Base-by-base conservation (phyloP, 352 stramenopile species). In the Phytophthora aleatoria region DNA sequence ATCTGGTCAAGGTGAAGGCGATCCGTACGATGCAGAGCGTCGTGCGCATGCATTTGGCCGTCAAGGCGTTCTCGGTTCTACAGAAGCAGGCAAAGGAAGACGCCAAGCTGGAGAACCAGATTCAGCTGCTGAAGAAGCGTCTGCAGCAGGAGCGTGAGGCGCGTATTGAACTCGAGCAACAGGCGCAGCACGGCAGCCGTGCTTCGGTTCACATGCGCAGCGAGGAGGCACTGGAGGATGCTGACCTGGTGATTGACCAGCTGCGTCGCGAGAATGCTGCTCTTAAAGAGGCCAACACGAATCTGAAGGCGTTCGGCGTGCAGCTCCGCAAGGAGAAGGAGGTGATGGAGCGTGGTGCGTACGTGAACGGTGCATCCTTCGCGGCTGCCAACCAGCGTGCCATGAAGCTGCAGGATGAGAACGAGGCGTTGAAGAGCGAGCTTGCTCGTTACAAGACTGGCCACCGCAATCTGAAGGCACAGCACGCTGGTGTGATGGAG, bases 31-130 rank as follows among this genome's bases (percentile, higher is more conserved):
- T 96, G 53, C 84, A 94, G 63, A 92, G 85, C 50, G 74, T 95
- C 20, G 86, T 93, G 63, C 87, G 89, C 38, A 92, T 89, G 76
- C 89, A 91, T 56, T 62, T 95, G 47, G 87, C 87, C 7, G 66
- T 92, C 50, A 87, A 87, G 35, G 78, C 81, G 9, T 95, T 89
- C 56, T 83, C 76, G 0, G 80, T 89, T 49, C 61, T 94, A 12
- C 81, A 93, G 50, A 81, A 81, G 38, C 92, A 98, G 50, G 92
- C 95, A 7, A 92, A 95, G 58, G 91, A 98, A 60, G 92, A 98
- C 64, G 94, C 94, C 35, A 99, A 99, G 77, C 75, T 99, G 1
- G 95, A 98, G 70, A 98, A 98, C 76, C 94, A 98, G 74, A 96
- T 99, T 50, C 82, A 90, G 52, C 63, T 95, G 50, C 76, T 98